phyloP scores from a whole-genome alignment of 2,329 filamentous ascomycete genomes.

The Fusarium sp. region DNA sequence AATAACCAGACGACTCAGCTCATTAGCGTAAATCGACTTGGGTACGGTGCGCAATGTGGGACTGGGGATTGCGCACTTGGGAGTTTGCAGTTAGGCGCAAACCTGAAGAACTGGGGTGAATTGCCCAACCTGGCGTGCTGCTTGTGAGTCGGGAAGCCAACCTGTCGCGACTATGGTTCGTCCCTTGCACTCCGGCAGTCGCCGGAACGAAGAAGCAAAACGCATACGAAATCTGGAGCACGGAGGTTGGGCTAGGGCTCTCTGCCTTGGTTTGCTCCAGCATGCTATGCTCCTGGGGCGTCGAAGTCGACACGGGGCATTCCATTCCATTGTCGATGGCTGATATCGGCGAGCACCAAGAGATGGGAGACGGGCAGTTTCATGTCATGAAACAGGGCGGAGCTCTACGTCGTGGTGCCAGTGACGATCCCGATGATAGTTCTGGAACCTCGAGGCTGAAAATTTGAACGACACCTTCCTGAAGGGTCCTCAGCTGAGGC shows the following conservation, averaged over 20 bases:
- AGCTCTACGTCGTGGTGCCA: slow-evolving; percentile 6
- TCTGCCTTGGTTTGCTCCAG: neutral
- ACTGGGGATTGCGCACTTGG: slow-evolving; percentile 17
- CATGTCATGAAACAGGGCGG: slow-evolving; percentile 23
- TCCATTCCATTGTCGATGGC: neutral
- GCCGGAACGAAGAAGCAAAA: slow-evolving; percentile 20
- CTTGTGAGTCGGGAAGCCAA: slow-evolving; percentile 16
- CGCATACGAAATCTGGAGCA: neutral
- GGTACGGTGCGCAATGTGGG: slow-evolving; percentile 18
- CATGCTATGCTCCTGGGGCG: neutral
- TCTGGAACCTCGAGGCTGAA: slow-evolving; percentile 31
- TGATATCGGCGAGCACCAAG: neutral
- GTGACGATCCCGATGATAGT: slow-evolving; percentile 14
- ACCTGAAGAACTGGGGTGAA: slow-evolving; percentile 24
- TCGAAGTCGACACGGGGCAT: neutral
- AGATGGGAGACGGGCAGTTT: slow-evolving; percentile 11
- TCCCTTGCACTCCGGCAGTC: slow-evolving; percentile 22
- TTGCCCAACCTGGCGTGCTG: slow-evolving; percentile 13
- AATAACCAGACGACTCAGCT: slow-evolving; percentile 41
- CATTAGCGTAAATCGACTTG: slow-evolving; percentile 37
- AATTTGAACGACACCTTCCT: slow-evolving; percentile 26
- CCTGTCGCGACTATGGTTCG: slow-evolving; percentile 8
- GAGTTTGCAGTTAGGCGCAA: slow-evolving; percentile 15
- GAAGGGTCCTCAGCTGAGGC: slow-evolving; percentile 18
- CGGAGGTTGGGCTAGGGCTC: neutral